Evolutionary conservation across 1,284 basidiomycete species (phyloP).

Genomic region (Wallemia ichthyophaga): DNA sequence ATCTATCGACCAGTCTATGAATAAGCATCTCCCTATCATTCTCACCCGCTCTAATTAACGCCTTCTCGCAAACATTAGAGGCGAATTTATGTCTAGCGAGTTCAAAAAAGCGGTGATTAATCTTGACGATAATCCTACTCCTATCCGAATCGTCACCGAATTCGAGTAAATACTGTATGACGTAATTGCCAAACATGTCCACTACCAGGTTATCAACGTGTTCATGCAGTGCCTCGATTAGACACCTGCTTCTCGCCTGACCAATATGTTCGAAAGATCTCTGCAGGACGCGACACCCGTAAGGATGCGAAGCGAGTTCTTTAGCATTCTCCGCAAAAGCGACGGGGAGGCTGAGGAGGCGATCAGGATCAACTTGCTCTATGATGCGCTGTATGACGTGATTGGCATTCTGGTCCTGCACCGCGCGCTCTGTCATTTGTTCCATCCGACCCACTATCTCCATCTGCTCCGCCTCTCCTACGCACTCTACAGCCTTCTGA

Average conservation of each 20-base stretch:
- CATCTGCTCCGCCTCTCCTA: constrained; percentile 44
- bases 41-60: constrained; percentile 33
- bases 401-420: constrained; percentile 38
- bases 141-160: constrained; percentile 42
- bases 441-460: constrained; percentile 50
- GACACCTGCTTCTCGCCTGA: constrained; percentile 30
- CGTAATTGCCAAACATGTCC: constrained; percentile 81
- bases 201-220: constrained; percentile 41
- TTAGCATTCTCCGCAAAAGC: constrained; percentile 57
- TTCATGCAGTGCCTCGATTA: constrained; percentile 60
- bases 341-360: constrained; percentile 38
- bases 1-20: constrained; percentile 36
- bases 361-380: constrained; percentile 41
- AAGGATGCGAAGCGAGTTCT: constrained; percentile 61
- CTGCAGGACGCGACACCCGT: constrained; percentile 84
- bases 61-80: constrained; percentile 88
- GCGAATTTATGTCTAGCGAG: constrained; percentile 57
- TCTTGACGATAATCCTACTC: constrained; percentile 31
- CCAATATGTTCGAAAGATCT: constrained; percentile 64
- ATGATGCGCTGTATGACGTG: constrained; percentile 34
- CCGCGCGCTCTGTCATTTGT: constrained; percentile 50
- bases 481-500: constrained; percentile 45
- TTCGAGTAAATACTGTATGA: constrained; percentile 75
- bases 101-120: constrained; percentile 45
- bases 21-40: constrained; percentile 37